Evolutionary conservation across 78 protist species (phyloP).

Genomic region (Dictyostelium purpureum): DNA sequence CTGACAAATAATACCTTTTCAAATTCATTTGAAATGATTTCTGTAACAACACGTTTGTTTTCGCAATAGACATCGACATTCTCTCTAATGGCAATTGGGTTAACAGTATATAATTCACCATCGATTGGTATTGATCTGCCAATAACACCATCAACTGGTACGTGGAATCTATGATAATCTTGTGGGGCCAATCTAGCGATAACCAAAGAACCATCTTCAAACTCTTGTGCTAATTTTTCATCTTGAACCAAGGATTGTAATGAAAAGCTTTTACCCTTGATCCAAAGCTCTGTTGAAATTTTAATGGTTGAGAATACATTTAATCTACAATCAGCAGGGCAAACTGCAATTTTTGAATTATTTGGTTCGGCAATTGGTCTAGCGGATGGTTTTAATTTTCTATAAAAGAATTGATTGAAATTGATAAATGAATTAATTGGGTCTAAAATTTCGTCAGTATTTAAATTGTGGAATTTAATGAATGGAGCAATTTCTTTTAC

Average conservation of each 20-base stretch:
- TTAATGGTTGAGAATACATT: constrained; percentile 73
- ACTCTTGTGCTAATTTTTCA: constrained; percentile 36
- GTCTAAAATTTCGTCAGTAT: constrained; percentile 73
- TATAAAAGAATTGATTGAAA: constrained; percentile 88
- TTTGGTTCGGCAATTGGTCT: constrained; percentile 71
- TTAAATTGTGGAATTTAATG: constrained; percentile 64
- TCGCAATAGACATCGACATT: constrained; percentile 81
- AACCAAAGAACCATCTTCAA: constrained; percentile 80
- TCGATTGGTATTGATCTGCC: constrained; percentile 35
- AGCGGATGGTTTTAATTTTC: constrained; percentile 79
- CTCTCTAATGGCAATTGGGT: constrained; percentile 88
- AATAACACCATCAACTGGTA: constrained; percentile 75
- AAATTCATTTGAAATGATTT: constrained; percentile 65
- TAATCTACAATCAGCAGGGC: constrained; percentile 87
- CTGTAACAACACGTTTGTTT: constrained; percentile 72
- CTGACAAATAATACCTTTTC: constrained; percentile 65
- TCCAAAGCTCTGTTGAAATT: constrained; percentile 83
- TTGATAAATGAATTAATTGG: constrained; percentile 50
- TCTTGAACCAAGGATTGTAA: constrained; percentile 17
- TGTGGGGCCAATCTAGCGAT: constrained; percentile 90
- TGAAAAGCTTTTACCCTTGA: constrained; percentile 78
- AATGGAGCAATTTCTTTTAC: constrained; percentile 81
- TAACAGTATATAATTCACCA: constrained; percentile 85
- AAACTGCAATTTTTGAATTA: constrained; percentile 36
- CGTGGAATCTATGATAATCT: constrained; percentile 91